Conservation (phyloP, 2,329 filamentous ascomycete species). For the Alternaria solani region DNA sequence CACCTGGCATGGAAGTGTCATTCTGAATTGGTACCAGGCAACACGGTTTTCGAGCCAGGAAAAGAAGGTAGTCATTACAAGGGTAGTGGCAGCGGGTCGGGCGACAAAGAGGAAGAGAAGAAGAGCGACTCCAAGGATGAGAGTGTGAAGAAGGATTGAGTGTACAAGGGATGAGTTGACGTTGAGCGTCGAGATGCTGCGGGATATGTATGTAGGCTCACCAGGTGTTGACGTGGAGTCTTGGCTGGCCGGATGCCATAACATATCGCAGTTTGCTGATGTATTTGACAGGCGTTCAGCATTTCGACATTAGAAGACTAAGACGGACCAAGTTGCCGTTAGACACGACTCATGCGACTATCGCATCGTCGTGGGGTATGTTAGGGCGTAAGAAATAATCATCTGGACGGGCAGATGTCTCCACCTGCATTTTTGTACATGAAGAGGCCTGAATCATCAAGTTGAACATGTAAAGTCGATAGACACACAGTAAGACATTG, state of each 20-base stretch:
- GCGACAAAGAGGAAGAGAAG: slow-evolving; percentile 36
- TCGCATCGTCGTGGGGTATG: too few relatives aligned
- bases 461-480: neutral
- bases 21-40: slow-evolving; percentile 7
- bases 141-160: slow-evolving; percentile 9
- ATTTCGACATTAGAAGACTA: neutral
- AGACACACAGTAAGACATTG: too few relatives aligned
- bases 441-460: too few relatives aligned
- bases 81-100: slow-evolving; percentile 35
- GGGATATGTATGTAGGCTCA: neutral
- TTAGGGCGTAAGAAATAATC: too few relatives aligned
- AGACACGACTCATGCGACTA: too few relatives aligned
- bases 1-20: neutral
- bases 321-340: too few relatives aligned
- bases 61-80: slow-evolving; percentile 38
- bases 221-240: neutral
- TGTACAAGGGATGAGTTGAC: neutral
- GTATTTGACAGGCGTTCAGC: neutral
- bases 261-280: neutral
- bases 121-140: slow-evolving; percentile 24
- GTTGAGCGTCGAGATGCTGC: neutral
- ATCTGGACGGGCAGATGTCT: too few relatives aligned
- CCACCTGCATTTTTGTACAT: too few relatives aligned
- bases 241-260: neutral
- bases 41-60: slow-evolving; percentile 40